Evolutionary conservation across 441 rosid species (phyloP).

Genomic region (Rhodomyrtus psidioides): DNA sequence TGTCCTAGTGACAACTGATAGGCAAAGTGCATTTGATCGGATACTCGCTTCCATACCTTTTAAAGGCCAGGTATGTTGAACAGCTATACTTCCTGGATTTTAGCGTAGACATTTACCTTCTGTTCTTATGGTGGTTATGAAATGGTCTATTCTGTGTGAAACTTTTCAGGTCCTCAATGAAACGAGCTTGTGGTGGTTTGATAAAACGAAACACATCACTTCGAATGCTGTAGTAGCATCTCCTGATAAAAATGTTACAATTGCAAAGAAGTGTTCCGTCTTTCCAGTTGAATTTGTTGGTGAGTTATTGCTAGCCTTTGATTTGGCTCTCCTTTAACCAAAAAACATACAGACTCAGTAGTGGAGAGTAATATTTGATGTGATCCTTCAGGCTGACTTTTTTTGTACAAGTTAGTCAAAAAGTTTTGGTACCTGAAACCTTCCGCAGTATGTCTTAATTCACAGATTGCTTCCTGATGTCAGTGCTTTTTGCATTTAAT

Average conservation of each 20-base stretch:
- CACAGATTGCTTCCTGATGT: not conserved
- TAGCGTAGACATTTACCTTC: not conserved
- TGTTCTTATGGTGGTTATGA: not conserved
- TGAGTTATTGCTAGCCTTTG: constrained; percentile 24
- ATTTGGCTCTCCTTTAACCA: not conserved
- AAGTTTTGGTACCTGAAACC: not conserved
- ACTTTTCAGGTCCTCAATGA: constrained; percentile 76
- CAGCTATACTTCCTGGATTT: not conserved
- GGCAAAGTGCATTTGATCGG: constrained; percentile 94
- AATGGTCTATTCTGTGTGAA: not conserved
- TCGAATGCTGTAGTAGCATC: constrained; percentile 68
- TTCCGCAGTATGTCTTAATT: not conserved
- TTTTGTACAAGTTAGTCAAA: not conserved
- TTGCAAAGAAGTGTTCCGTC: constrained; percentile 83
- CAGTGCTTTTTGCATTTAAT: not conserved
- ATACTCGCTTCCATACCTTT: constrained; percentile 90
- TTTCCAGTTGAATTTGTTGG: constrained; percentile 97
- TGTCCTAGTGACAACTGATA: constrained; percentile 80
- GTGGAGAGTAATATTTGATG: not conserved
- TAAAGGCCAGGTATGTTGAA: constrained; percentile 77
- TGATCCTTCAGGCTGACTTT: not conserved
- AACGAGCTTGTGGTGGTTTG: constrained; percentile 95
- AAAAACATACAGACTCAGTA: not conserved
- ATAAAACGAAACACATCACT: constrained; percentile 58
- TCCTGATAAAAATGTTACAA: constrained; percentile 85